A percentile compares a stretch with the other conserved stretches of the same genome.
These are phyloP conservation scores for Candida sp. DNA, from an alignment of 1,139 yeast genomes.

Conservation along the genomic window DNA sequence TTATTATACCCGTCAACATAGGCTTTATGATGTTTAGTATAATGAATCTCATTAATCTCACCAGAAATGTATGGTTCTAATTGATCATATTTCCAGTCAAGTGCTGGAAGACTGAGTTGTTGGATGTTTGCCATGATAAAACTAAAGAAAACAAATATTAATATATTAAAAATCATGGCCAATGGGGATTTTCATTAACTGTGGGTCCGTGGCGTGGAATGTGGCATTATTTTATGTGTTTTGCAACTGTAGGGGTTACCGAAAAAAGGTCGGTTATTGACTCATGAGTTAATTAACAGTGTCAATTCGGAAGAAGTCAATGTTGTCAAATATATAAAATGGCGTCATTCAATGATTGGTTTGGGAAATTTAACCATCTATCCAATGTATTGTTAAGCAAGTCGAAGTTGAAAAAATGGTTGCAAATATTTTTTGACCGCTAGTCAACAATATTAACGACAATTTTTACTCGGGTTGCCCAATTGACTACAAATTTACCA, in stretches of 20 bases:
- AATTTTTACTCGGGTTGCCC: no score
- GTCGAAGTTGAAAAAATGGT: neutral
- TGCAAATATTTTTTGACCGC: neutral
- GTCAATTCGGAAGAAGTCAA: neutral
- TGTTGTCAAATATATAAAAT: no score
- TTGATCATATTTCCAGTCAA: slow-evolving; percentile 82
- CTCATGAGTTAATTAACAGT: neutral
- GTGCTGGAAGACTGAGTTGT: slow-evolving; percentile 20
- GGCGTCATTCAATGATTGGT: no score
- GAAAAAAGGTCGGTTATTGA: neutral
- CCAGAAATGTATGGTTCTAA: slow-evolving; percentile 91
- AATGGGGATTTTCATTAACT: neutral
- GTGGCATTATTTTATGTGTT: neutral
- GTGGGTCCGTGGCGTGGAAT: neutral
- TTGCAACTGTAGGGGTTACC: neutral
- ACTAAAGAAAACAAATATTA: neutral
- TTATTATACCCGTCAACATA: slow-evolving; percentile 87
- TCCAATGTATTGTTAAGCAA: neutral
- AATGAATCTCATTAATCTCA: slow-evolving; percentile 85
- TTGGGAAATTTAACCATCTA: no score
- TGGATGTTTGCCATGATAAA: neutral
- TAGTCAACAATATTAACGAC: no score
- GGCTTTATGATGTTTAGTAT: slow-evolving; percentile 93
- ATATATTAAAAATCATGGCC: neutral
- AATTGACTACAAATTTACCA: no score